Percentiles rank a stretch among this genome's conserved stretches.
Evolutionary conservation across 345 rosid genomes (phyloP).

Genomic region (Arabis hirsuta): DNA sequence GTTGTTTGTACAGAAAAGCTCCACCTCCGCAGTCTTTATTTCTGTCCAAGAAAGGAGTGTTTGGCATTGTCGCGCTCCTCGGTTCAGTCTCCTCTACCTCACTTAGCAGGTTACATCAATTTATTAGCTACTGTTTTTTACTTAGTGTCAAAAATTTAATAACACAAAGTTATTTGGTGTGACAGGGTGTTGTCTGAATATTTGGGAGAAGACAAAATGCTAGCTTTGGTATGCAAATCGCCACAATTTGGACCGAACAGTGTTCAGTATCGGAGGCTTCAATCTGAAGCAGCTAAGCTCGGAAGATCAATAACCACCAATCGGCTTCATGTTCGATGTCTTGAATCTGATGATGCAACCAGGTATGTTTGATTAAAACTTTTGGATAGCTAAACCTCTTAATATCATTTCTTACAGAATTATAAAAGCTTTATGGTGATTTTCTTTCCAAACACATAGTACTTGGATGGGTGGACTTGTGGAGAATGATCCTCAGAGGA

Average conservation of each 20-base stretch:
- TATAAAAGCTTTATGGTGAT: neutral
- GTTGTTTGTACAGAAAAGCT: conserved; percentile 33
- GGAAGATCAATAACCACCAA: conserved; percentile 49
- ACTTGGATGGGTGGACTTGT: conserved; percentile 42
- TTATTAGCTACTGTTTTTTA: neutral
- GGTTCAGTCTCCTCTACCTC: conserved; percentile 53
- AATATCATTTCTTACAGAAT: neutral
- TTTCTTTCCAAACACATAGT: conserved; percentile 30
- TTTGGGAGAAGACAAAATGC: conserved; percentile 71
- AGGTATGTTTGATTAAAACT: conserved; percentile 43
- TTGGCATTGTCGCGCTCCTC: conserved; percentile 64
- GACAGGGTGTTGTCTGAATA: conserved; percentile 62
- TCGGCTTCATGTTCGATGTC: conserved; percentile 59
- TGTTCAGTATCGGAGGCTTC: conserved; percentile 48
- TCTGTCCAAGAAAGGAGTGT: conserved; percentile 39
- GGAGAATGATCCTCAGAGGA: conserved; percentile 48
- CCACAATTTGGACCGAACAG: conserved; percentile 44
- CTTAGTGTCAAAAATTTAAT: neutral
- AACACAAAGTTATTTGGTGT: neutral
- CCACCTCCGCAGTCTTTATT: conserved; percentile 16
- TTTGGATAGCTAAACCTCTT: neutral
- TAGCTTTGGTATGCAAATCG: conserved; percentile 65
- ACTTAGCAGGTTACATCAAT: conserved; percentile 58
- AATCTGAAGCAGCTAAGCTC: conserved; percentile 49
- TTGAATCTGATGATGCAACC: conserved; percentile 41